These are phyloP conservation scores for Trapa incisa DNA, from an alignment of 345 rosid genomes.

Conservation along the genomic window DNA sequence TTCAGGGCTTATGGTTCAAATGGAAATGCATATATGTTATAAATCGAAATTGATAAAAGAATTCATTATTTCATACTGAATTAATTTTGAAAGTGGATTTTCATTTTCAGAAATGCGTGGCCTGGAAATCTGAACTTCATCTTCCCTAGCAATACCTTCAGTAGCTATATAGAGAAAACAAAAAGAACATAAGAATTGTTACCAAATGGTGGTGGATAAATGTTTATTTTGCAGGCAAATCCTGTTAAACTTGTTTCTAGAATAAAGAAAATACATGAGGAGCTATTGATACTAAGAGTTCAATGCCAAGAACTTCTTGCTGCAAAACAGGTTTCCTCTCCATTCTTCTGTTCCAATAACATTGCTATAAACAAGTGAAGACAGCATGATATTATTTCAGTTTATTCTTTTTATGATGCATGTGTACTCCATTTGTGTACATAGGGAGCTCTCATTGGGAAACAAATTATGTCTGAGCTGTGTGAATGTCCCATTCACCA, in stretches of 20 bases:
- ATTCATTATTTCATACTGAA: neutral
- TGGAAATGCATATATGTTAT: no score
- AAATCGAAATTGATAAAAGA: neutral
- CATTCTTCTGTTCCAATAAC: conserved; percentile 1
- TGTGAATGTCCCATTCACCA: neutral
- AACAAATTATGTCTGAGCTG: neutral
- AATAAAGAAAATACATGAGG: conserved; percentile 70
- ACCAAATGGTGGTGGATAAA: neutral
- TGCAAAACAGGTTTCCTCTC: conserved; percentile 61
- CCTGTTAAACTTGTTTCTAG: conserved; percentile 66
- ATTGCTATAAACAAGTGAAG: neutral
- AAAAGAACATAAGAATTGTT: neutral
- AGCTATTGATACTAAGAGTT: conserved; percentile 42
- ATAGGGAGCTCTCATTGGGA: neutral
- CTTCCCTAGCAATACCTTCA: neutral
- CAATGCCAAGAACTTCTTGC: conserved; percentile 76
- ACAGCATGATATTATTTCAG: neutral
- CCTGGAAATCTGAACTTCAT: neutral
- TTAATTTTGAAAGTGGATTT: neutral
- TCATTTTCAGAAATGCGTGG: neutral
- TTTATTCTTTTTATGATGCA: neutral
- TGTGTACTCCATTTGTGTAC: neutral
- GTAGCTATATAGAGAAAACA: neutral
- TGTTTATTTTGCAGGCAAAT: conserved; percentile 42
- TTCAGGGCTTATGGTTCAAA: no score